Evolutionary conservation across 805 yeast genomes (phyloP), one percentile per base, ranked within the genome.

Genomic region (Ogataea nitratoaversa): DNA sequence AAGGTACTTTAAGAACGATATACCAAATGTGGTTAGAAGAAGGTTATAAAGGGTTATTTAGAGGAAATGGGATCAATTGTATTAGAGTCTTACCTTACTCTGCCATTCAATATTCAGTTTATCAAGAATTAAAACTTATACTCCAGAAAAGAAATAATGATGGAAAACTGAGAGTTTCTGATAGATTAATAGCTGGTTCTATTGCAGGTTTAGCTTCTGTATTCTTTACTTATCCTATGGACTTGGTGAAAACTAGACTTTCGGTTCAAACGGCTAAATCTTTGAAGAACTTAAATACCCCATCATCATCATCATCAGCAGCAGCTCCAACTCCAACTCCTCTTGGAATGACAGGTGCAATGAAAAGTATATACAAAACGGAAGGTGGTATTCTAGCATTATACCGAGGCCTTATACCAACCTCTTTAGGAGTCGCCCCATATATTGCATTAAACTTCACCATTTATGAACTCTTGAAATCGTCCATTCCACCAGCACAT

Each of bases 381-480:
- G 99, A 91, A 63, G 98, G 98, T 28, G 96, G 96, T 0, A 19
- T 87, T 8, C 45, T 57, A 2, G 95, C 89, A 0, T 67, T 91
- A 13, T 91, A 86, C 58, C 71, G 90, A 37, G 99, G 99, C 3
- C 69, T 90, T 11, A 68, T 82, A 46, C 96, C 98, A n/a, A 91
- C 98, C 0, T 78, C 90, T 1, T 64, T 86, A 42, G 97, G 98
- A 2, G 96, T 93, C 17, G 97, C 96, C 1, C 97, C 98, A 1
- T 93, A 90, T 56, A 96, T 88, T 24, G 96, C 96, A 4, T 74
- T 91, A 38, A 91, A 90, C 63, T 91, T 91, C 59, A 83, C 96
- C 2, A 79, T 88, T 34, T 91, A 90, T 67, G 98, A 93, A 56
- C 79, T 76, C 45, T 56, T 89, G 48, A 78, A 89, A 46, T 93